These are phyloP conservation scores for Talaromyces sp. DNA, from an alignment of 2,329 filamentous ascomycete species.

Conservation along the genomic window DNA sequence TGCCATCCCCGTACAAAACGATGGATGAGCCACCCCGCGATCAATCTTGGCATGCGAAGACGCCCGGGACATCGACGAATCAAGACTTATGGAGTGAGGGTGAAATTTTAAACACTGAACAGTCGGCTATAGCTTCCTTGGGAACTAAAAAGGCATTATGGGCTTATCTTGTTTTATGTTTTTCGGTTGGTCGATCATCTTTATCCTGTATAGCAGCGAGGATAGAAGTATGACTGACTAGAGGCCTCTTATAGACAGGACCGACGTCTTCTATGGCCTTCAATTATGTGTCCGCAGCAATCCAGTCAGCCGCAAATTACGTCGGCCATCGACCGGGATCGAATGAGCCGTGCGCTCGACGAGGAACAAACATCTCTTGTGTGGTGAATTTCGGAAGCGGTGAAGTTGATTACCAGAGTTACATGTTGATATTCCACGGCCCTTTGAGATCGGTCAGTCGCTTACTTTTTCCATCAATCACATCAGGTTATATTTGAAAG, in stretches of 20 bases:
- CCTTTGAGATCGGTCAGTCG: background rate
- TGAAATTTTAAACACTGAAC: background rate
- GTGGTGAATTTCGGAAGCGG: slow-evolving; percentile 14
- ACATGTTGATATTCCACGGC: slow-evolving; percentile 9
- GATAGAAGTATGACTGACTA: background rate
- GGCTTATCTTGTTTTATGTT: background rate
- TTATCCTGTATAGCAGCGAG: background rate
- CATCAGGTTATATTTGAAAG: slow-evolving; percentile 13
- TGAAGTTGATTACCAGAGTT: slow-evolving; percentile 17
- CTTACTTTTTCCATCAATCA: background rate
- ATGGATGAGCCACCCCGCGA: background rate
- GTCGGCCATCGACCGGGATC: slow-evolving; percentile 11
- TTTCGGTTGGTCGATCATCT: background rate
- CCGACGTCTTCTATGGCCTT: slow-evolving; percentile 9
- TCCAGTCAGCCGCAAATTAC: slow-evolving; percentile 11
- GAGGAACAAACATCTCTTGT: slow-evolving; percentile 14
- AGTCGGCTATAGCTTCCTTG: background rate
- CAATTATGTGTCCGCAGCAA: slow-evolving; percentile 12
- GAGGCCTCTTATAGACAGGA: background rate
- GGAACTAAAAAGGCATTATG: background rate
- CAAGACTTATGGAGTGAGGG: background rate
- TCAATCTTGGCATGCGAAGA: background rate
- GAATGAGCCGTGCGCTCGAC: slow-evolving; percentile 9
- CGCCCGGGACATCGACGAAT: background rate
- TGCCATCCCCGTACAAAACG: background rate